Base-by-base conservation (phyloP, 2,329 filamentous ascomycete species). In the Chaetoscypha palmicola region DNA sequence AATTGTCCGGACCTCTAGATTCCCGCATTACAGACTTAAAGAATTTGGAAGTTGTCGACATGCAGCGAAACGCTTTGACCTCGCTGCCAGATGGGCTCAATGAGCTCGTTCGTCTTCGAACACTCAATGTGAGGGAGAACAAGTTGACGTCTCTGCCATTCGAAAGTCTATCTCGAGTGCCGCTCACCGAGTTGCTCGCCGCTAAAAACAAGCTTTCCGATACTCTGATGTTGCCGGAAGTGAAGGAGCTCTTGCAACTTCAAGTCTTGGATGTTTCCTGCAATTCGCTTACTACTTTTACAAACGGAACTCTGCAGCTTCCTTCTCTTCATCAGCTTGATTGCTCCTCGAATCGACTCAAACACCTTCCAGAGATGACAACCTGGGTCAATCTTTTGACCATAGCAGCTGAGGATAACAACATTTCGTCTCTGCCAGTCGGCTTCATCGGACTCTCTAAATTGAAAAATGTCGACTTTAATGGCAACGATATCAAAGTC, bases 51-150 rank as follows among this genome's bases (percentile, higher is more conserved):
- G 74, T 81, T 14, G 69, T 97, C 7, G 90, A 97, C 51, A 59
- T 97, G 7, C 86, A 87, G 50, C 76, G 77, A 11, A 98, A 98
- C 64, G 77, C 79, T 48, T 72, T 98, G 16, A 79, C 81, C 5
- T 71, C 72, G 1, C 68, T 98, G 12, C 86, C 89, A 0, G 66
- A 74, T 8, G 74, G 76, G 10, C 60, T 96, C 2, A 72, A 73
- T n/a, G 74, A 77, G 21, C 73, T 97, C 50, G 68, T 69, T 2
- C 76, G 75, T 19, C 73, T 98, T 22, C 81, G 85, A 20, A 74
- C 85, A 8, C 68, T 97, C 39, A 91, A 95, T 58, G 62, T 96
- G 17, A 79, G 82, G 45, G 79, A 88, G 52, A 98, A 98, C 56
- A 74, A 76, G 41, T 73, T 98, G 21, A 77, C 76, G 38, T 71